Conservation (phyloP, 768 basidiomycete genomes). For the Coprinellus aureogranulatus region DNA sequence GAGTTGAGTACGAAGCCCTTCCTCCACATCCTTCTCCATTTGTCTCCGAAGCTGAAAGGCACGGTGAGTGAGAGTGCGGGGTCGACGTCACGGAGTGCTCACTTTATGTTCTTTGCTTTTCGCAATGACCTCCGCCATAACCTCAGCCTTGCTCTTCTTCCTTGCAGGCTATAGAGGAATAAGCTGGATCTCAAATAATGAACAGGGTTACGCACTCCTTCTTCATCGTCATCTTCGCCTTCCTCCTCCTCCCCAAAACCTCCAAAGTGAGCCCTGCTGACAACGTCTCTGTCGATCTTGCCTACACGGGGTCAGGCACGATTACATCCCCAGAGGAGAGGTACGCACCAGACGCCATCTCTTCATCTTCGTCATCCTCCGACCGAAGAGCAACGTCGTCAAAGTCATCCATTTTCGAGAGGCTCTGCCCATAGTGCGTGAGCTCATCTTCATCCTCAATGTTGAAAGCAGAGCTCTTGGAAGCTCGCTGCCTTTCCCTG, state of each 20-base stretch:
- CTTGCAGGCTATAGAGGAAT: constrained; percentile 57
- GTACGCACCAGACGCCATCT: constrained; percentile 33
- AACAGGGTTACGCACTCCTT: constrained; percentile 23
- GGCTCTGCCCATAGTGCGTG: constrained; percentile 87
- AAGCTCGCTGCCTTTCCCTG: constrained; percentile 75
- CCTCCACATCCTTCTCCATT: constrained; percentile 81
- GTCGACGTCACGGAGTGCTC: constrained; percentile 13
- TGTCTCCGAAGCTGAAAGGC: constrained; percentile 72
- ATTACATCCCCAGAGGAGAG: background rate
- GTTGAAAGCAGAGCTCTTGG: constrained; percentile 79
- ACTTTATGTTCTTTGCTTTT: constrained; percentile 98
- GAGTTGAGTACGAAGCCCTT: constrained; percentile 80
- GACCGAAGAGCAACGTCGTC: constrained; percentile 64
- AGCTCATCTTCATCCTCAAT: constrained; percentile 89
- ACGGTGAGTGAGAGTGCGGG: constrained; percentile 10
- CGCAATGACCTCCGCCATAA: constrained; percentile 96
- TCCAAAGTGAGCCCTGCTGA: constrained; percentile 75
- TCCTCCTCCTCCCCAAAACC: constrained; percentile 77
- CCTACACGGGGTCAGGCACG: constrained; percentile 34
- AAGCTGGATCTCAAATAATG: background rate
- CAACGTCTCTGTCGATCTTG: constrained; percentile 65
- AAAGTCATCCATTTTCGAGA: constrained; percentile 83
- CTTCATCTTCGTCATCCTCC: constrained; percentile 60
- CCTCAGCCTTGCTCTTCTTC: constrained; percentile 92
- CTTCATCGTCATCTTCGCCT: constrained; percentile 51